Base-by-base conservation (phyloP, 257 asterid species). In the Solanum corneliomulleri region DNA sequence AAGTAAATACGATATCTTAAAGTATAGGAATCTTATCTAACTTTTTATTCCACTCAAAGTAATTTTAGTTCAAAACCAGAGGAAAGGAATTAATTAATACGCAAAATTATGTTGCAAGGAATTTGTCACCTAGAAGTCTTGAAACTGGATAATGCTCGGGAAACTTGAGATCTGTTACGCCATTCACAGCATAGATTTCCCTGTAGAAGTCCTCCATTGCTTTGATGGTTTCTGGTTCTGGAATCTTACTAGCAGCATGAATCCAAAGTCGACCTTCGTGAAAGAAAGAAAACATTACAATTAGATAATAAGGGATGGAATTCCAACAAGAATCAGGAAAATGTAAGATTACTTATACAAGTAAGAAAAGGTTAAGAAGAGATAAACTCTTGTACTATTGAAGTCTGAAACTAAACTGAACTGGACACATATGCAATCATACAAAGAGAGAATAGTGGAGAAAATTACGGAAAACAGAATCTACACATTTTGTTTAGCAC, bases 121-220 rank as follows among this genome's bases (percentile, higher is more conserved):
- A 42, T 86, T 62, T 7, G 60, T 87, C 87, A 97, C 99, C 99
- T 90, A 97, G 86, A 87, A 97, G 95, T 88, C 98, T 92, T 88
- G 99, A 97, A 44, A 92, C 92, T 1, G 99, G 99, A 90, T 97
- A 97, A 90, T 97, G 95, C 86, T 95, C 95, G 1, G 99, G 99
- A 89, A 97, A 97, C 89, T 93, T 92, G 89, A 96, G 25, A 89
- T 97, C 96, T 8, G 97, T 93, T 77, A 96, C 86, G 84, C 98
- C 99, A 91, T 96, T 86, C 89, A 92, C 89, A 35, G 98, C 98
- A 87, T 96, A 97, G 21, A 95, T 92, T 94, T 97, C 99, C 91
- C 98, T 88, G 89, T 97, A 97, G 83, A 96, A 97, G 31, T 94
- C 94, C 88, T 97, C 98, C 99, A 97, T 96, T 27, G 98, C 96